Percentiles rank a stretch among this genome's conserved stretches.
Evolutionary conservation across 2,329 filamentous ascomycete genomes (phyloP).

Genomic region (Septoria linicola): DNA sequence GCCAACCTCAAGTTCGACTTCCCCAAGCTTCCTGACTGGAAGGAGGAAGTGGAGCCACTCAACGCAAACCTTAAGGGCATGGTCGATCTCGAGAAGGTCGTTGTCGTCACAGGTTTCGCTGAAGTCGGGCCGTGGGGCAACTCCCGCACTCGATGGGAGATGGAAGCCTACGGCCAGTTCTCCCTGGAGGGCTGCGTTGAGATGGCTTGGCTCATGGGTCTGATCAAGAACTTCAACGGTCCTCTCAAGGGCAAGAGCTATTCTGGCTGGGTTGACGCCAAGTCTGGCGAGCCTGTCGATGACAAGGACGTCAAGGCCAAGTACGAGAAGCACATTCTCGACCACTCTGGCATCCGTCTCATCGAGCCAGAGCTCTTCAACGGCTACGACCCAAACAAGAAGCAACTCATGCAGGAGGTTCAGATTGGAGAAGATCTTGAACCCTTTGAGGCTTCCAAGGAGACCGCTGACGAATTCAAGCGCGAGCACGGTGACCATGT

Average conservation of each 20-base stretch:
- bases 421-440: slow-evolving; percentile 97
- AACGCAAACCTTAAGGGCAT: slow-evolving; percentile 90
- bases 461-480: slow-evolving; percentile 96
- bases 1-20: slow-evolving; percentile 99
- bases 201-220: slow-evolving; percentile 99
- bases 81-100: slow-evolving; percentile 97
- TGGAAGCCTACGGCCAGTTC: slow-evolving; percentile 96
- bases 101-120: slow-evolving; percentile 94
- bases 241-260: slow-evolving; percentile 94
- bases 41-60: slow-evolving; percentile 82
- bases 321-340: slow-evolving; percentile 94
- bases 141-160: slow-evolving; percentile 96
- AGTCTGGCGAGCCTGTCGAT: slow-evolving; percentile 91
- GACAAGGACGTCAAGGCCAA: slow-evolving; percentile 97
- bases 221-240: slow-evolving; percentile 98
- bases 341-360: slow-evolving; percentile 94
- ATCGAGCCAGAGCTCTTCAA: slow-evolving; percentile 97
- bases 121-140: slow-evolving; percentile 99
- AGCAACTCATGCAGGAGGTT: slow-evolving; percentile 95
- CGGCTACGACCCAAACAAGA: slow-evolving; percentile 97
- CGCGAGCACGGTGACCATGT: slow-evolving; percentile 96
- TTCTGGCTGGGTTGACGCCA: slow-evolving; percentile 93
- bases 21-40: slow-evolving; percentile 86
- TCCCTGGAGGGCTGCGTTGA: slow-evolving; percentile 97
- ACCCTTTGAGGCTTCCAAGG: slow-evolving; percentile 94